phyloP scores from a whole-genome alignment of 1,139 yeast genomes.

The Debaryomycetaceae sp. region DNA sequence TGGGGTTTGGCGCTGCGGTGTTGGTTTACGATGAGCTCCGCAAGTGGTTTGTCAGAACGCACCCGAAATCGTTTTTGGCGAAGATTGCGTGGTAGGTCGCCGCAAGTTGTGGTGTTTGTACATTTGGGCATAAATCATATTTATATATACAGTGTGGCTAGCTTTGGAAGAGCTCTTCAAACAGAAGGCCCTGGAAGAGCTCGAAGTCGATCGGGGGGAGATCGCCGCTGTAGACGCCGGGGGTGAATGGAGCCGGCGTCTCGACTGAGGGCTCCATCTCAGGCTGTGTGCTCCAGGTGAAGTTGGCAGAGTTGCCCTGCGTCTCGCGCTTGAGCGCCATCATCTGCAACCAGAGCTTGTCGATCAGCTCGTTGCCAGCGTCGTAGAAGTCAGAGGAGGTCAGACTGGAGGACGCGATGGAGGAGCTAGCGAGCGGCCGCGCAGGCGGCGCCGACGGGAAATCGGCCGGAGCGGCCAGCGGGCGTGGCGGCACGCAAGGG shows the following conservation, averaged over 20 bases:
- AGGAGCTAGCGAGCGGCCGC: slow-evolving; percentile 1
- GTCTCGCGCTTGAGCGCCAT: slow-evolving; percentile 19
- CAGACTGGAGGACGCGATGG: slow-evolving; percentile 7
- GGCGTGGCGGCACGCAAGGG: not conserved
- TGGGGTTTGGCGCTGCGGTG: slow-evolving; percentile 41
- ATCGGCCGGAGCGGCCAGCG: not conserved
- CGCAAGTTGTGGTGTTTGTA: slow-evolving; percentile 2
- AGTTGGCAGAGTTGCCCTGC: too few species aligned
- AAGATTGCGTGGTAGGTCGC: slow-evolving; percentile 34
- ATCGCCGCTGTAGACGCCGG: too few species aligned
- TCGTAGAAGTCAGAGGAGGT: slow-evolving; percentile 9
- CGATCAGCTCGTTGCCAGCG: slow-evolving; percentile 20
- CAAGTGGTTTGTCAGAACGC: slow-evolving; percentile 32
- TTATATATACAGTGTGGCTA: not conserved
- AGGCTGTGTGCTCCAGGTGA: too few species aligned
- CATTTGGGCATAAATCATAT: slow-evolving; percentile 2
- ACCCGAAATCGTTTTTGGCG: slow-evolving; percentile 36
- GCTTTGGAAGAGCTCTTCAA: slow-evolving; percentile 11
- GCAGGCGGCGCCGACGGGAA: not conserved
- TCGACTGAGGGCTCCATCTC: too few species aligned
- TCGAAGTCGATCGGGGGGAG: too few species aligned
- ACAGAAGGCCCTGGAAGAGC: slow-evolving; percentile 9
- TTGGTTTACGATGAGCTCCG: slow-evolving; percentile 41
- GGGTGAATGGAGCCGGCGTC: too few species aligned
- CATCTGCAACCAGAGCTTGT: slow-evolving; percentile 28